Conservation (phyloP, 495 filamentous ascomycete species). For the Penicillium simplicissimum region DNA sequence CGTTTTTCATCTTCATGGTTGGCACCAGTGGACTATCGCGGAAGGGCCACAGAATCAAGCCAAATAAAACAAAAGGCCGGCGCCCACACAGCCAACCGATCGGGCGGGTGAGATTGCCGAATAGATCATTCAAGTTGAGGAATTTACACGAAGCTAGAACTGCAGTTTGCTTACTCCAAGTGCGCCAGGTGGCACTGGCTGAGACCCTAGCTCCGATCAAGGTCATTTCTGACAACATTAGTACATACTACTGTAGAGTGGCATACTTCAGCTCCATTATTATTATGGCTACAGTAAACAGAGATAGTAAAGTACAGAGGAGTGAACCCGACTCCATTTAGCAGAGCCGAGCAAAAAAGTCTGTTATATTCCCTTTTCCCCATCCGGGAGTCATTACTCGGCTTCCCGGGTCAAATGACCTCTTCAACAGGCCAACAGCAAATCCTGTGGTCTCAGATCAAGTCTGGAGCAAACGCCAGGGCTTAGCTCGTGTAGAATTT, state of each 20-base stretch:
- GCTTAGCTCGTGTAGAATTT: constrained; percentile 10
- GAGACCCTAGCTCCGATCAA: constrained; percentile 3
- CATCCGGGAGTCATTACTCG: background rate
- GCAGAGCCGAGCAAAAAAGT: background rate
- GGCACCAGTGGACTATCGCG: background rate
- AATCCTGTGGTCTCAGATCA: background rate
- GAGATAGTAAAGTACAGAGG: background rate
- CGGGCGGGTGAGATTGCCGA: constrained; percentile 8
- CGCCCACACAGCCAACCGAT: constrained; percentile 2
- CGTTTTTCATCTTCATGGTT: background rate
- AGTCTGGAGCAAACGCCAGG: constrained; percentile 18
- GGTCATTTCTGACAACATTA: background rate
- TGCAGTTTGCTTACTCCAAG: constrained; percentile 12
- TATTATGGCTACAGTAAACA: no score
- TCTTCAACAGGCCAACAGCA: background rate
- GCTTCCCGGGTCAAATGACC: constrained; percentile 9
- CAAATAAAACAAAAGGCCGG: background rate
- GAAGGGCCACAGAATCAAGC: background rate
- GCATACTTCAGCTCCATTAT: no score
- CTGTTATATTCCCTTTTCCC: background rate
- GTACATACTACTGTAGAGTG: no score
- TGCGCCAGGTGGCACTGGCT: constrained; percentile 11
- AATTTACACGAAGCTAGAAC: constrained; percentile 15
- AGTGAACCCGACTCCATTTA: background rate
- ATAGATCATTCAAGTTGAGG: constrained; percentile 16